Conservation (phyloP, 2,329 filamentous ascomycete species). For the Ophiosphaerella narmari region DNA sequence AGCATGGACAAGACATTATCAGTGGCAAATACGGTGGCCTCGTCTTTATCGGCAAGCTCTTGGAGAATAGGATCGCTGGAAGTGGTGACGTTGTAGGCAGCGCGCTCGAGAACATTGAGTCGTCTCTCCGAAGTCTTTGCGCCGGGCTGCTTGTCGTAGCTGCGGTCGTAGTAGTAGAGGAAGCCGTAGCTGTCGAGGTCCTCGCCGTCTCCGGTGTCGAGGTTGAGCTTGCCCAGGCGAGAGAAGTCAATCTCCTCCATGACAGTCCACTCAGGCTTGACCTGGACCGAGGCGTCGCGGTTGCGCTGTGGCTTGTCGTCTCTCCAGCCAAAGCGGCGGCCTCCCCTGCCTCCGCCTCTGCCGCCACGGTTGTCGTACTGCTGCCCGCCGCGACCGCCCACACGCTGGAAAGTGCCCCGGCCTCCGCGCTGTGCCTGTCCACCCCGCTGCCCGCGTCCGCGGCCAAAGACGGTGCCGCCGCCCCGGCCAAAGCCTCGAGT, state of each 20-base stretch:
- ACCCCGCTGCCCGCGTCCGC: conserved; percentile 75
- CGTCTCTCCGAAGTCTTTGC: conserved; percentile 83
- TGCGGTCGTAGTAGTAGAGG: conserved; percentile 97
- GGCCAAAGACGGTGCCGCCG: conserved; percentile 84
- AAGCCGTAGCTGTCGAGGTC: conserved; percentile 96
- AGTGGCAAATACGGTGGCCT: conserved; percentile 95
- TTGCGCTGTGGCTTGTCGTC: conserved; percentile 98
- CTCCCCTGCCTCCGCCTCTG: conserved; percentile 71
- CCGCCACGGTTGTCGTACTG: conserved; percentile 72
- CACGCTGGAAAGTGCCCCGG: conserved; percentile 74
- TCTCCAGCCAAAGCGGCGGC: conserved; percentile 95
- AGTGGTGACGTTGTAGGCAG: conserved; percentile 97
- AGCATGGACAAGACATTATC: conserved; percentile 98
- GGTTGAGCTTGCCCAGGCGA: conserved; percentile 90
- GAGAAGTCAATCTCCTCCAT: conserved; percentile 99
- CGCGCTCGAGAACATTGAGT: conserved; percentile 86
- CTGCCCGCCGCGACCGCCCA: conserved; percentile 67
- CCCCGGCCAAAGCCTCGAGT: conserved; percentile 80
- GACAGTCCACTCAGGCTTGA: conserved; percentile 93
- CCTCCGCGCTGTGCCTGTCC: conserved; percentile 74
- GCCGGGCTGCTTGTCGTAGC: conserved; percentile 90
- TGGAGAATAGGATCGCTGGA: conserved; percentile 96
- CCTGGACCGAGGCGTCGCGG: conserved; percentile 92
- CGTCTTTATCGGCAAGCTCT: conserved; percentile 92
- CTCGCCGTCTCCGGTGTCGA: conserved; percentile 92